Base-by-base conservation (phyloP, 2,329 filamentous ascomycete species). In the Cordyceps cicadae region DNA sequence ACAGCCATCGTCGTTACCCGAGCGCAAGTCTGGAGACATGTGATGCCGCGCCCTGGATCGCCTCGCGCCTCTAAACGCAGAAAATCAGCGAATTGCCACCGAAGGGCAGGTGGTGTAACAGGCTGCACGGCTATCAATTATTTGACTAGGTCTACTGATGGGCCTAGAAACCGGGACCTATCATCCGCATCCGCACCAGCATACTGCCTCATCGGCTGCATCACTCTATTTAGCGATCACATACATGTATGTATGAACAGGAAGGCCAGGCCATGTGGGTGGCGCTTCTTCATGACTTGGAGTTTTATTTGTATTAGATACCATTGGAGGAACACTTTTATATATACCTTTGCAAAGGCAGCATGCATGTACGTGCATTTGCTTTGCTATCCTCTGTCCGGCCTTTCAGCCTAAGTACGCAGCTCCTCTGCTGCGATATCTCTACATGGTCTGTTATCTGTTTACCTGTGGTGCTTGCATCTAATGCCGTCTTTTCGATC, bases 261-360 rank as follows among this genome's bases (percentile, higher is more conserved):
- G n/a, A 32, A 9, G 54, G 56, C 48, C n/a, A 8, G 12, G 15
- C 45, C 60, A 26, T 21, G 45, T 24, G 29, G n/a, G 45, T 24
- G 29, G n/a, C 41, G 15, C 32, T 37, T 50, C 53, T 55, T 55
- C 51, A 62, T 39, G 54, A 59, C 29, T 49, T 46, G 48, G 52
- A 54, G 56, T 50, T 46, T 61, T 63, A n/a, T 43, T 58, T 54
- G 55, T 56, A 49, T 21, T 60, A 52, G 45, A 59, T 62, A 54
- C 56, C 61, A 51, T n/a, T 43, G 45, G 32, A 41, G 46, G 32
- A 39, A 46, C 41, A 46, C n/a, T 46, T 45, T 29, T 24, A 24
- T 24, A 29, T 29, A 29, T 45, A n/a, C n/a, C 14, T 32, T 43
- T 50, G 45, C 26, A 21, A 24, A 48, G 51, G 48, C 39, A 59